Evolutionary conservation across 306 rosid genomes (phyloP), one percentile per base, ranked within the genome.

Genomic region (Malus sieversii): DNA sequence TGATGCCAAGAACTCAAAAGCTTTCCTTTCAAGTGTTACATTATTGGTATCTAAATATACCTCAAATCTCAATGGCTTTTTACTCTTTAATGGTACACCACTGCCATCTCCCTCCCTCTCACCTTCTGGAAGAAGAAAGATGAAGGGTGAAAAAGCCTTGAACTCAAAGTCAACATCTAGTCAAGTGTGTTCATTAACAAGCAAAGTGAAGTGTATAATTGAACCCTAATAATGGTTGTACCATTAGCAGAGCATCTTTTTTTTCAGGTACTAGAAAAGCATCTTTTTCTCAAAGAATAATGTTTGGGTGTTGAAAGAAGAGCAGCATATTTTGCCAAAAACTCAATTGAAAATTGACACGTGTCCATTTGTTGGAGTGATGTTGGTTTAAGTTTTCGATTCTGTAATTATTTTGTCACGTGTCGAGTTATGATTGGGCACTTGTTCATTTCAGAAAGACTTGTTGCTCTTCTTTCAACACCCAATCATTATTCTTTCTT

Each of bases 11-110:
- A 59, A 25, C 67, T 74, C 76, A 23, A 27, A 22, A 71, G 32
- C 65, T 73, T 58, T 73, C 57, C 18, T 12, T 18, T 40, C 23
- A 22, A 38, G 16, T 40, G 29, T 38, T 22, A 15, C 67, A 58
- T 35, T 58, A 57, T 72, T 58, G 40, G 75, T 23, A 55, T 55
- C 53, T 71, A 52, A n/a, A 32, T 55, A 52, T 70, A 48, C 42
- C 73, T 29, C 59, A 53, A 16, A 16, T 48, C 20, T 48, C 55
- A 16, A 16, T 15, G 20, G 55, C 55, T 18, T 16, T 48, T 51
- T 51, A 23, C 64, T 23, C 64, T 59, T 59, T 59, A 59, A 71
- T 33, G 76, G 33, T 22, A 23, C 55, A 72, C 76, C 76, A 58
- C 75, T 53, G n/a, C 29, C 23, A 22, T 13, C 30, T 30, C 33